Evolutionary conservation across 1,284 basidiomycete genomes (phyloP).

Genomic region (Xanthoconium separans): DNA sequence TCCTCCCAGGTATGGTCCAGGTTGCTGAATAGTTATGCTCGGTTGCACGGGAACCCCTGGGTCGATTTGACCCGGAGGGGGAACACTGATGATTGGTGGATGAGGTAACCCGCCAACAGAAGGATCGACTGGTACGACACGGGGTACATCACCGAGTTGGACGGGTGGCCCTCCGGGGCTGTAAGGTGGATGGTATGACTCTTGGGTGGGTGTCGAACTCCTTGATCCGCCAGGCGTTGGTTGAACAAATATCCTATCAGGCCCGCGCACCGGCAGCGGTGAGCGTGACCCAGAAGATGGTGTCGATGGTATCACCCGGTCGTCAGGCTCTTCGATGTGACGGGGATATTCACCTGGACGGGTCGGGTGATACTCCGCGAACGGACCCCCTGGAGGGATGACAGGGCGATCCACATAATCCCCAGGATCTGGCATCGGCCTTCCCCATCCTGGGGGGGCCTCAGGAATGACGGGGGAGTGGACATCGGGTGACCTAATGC

Average conservation of each 20-base stretch:
- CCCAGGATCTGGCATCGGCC: slow-evolving; percentile 30
- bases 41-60: slow-evolving; percentile 8
- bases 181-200: slow-evolving; percentile 14
- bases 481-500: slow-evolving; percentile 9
- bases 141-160: slow-evolving; percentile 8
- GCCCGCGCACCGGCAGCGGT: slow-evolving; percentile 25
- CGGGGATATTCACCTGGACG: slow-evolving; percentile 7
- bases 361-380: slow-evolving; percentile 5
- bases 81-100: slow-evolving; percentile 15
- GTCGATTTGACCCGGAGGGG: slow-evolving; percentile 25
- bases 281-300: slow-evolving; percentile 16
- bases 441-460: slow-evolving; percentile 14
- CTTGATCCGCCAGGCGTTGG: slow-evolving; percentile 19
- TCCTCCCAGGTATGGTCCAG: slow-evolving; percentile 1
- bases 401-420: slow-evolving; percentile 16
- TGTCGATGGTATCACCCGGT: slow-evolving; percentile 22
- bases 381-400: slow-evolving; percentile 17
- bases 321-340: slow-evolving; percentile 16
- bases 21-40: slow-evolving; percentile 8
- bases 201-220: slow-evolving; percentile 29
- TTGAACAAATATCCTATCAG: slow-evolving; percentile 15
- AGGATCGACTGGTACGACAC: slow-evolving; percentile 17
- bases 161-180: slow-evolving; percentile 20
- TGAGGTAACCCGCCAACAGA: slow-evolving; percentile 12
- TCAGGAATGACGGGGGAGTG: slow-evolving; percentile 28